These are phyloP conservation scores for Thymus mandschuricus DNA, from an alignment of 257 asterid genomes.

Conservation along the genomic window DNA sequence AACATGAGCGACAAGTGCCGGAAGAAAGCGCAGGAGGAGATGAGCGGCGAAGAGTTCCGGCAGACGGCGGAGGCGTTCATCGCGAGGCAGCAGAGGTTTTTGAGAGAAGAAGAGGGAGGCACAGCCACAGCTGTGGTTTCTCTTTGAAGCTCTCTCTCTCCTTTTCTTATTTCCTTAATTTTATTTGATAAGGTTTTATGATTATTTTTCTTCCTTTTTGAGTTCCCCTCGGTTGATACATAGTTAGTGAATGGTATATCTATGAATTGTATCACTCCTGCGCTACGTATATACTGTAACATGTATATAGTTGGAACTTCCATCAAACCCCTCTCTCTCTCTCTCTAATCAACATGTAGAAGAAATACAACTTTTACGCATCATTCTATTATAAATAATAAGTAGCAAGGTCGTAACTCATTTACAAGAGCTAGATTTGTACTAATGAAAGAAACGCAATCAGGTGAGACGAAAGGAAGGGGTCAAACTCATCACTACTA, in stretches of 20 bases:
- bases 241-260: constrained; percentile 9
- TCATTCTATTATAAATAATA: too few relatives aligned
- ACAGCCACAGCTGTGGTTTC: constrained; percentile 35
- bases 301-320: constrained; percentile 35
- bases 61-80: constrained; percentile 76
- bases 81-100: constrained; percentile 70
- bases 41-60: constrained; percentile 84
- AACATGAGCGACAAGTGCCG: constrained; percentile 53
- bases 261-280: constrained; percentile 10
- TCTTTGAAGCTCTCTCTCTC: neutral
- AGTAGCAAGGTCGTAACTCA: too few relatives aligned
- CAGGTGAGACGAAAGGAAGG: too few relatives aligned
- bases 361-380: too few relatives aligned
- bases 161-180: neutral
- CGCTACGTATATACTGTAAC: neutral
- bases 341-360: too few relatives aligned
- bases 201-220: constrained; percentile 19
- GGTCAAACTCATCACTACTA: too few relatives aligned
- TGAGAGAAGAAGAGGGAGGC: constrained; percentile 67
- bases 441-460: too few relatives aligned
- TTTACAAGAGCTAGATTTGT: too few relatives aligned
- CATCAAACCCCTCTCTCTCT: too few relatives aligned
- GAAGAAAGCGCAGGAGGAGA: constrained; percentile 51
- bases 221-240: constrained; percentile 22
- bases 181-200: too few relatives aligned